Base-by-base conservation (phyloP, 2,329 filamentous ascomycete species). In the Ophiostoma tasmaniense region DNA sequence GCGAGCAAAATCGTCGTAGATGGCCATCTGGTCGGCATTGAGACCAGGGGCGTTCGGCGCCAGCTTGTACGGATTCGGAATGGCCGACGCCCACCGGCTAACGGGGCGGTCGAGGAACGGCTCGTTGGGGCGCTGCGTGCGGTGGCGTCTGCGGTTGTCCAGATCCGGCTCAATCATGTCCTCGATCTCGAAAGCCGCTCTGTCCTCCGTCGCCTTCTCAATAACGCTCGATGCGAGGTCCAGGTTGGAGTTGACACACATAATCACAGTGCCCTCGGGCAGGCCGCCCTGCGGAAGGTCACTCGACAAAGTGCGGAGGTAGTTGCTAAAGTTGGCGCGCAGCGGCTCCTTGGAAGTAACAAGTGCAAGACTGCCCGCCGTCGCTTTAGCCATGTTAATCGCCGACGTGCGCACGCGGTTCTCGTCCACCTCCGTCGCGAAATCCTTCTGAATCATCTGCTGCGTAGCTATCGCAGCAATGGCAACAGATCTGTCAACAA, bases 281-380 rank as follows among this genome's bases (percentile, higher is more conserved):
- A 99, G 85, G 20, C 91, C 66, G 8, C 64, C 91, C 67, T 92
- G 90, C 68, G 92, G 88, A 50, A 96, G 85, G 50, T 89, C 87
- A 66, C 80, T 81, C 2, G 87, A 84, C n/a, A 89, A 78, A 66
- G 83, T 84, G 67, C 95, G 90, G 78, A 99, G 93, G 76, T 98
- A 96, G 79, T 98, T 99, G 68, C 91, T 96, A 79, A 99, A 96
- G 80, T 96, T 98, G 78, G 96, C 95, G 71, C 95, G 89, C 20
- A 99, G 83, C 20, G 95, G 95, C 78, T 99, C 95, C 79, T 98
- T 99, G 76, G 93, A 98, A 3, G 95, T 99, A n/a, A 99, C 95
- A 39, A 97, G 85, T 17, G 95, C 95, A 68, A 99, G 84, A 75
- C 93, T 97, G 52, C 95, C 95, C 30, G 95, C 94, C 33, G 97